Evolutionary conservation across 306 rosid species (phyloP).

Genomic region (Psophocarpus tetragonolobus): DNA sequence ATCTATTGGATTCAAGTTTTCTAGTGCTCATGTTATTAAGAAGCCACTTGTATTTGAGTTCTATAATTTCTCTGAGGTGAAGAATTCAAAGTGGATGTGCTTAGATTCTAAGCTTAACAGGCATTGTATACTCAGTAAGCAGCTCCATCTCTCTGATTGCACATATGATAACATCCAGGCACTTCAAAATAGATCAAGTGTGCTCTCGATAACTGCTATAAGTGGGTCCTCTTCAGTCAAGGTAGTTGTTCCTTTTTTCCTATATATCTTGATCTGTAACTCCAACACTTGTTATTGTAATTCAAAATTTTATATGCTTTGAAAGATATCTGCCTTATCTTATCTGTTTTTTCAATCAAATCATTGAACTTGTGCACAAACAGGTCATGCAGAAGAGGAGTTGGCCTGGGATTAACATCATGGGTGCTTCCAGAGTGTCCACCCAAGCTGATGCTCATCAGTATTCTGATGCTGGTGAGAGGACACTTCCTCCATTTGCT

Average conservation of each 20-base stretch:
- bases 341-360: constrained; percentile 39
- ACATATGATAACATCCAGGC: constrained; percentile 83
- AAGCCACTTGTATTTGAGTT: constrained; percentile 80
- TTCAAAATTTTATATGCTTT: constrained; percentile 20
- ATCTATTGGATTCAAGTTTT: constrained; percentile 79
- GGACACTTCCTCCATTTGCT: constrained; percentile 68
- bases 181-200: constrained; percentile 62
- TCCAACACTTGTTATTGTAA: background rate
- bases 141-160: constrained; percentile 80
- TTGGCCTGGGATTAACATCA: constrained; percentile 59
- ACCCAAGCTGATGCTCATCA: constrained; percentile 40
- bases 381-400: constrained; percentile 59
- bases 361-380: constrained; percentile 30
- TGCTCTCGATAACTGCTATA: constrained; percentile 37
- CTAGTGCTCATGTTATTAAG: constrained; percentile 49
- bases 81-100: constrained; percentile 68
- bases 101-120: constrained; percentile 68
- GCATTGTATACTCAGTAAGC: constrained; percentile 70
- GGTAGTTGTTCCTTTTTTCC: constrained; percentile 49
- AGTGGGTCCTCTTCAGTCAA: constrained; percentile 46
- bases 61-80: constrained; percentile 63
- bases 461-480: constrained; percentile 45
- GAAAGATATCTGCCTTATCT: constrained; percentile 1
- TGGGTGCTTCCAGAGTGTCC: constrained; percentile 59
- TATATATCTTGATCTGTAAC: constrained; percentile 7